Evolutionary conservation across 805 yeast species (phyloP), one percentile per base, ranked within the genome.

Genomic region (Kuraishia piskuri): DNA sequence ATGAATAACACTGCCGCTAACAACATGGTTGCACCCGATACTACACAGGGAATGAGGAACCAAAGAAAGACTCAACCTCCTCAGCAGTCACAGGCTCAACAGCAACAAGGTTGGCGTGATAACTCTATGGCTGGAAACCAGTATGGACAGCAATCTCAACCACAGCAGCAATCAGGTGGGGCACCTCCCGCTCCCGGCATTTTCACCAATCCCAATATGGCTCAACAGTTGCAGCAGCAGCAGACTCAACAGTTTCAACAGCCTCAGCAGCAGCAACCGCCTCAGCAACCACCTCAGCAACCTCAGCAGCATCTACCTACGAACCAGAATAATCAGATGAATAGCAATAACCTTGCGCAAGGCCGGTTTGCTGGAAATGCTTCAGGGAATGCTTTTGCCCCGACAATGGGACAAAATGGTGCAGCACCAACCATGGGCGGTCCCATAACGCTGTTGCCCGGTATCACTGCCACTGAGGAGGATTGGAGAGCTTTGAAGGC

Each of bases 401-500:
- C 62, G 56, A 40, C 61, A 54, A 50, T 62, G 56, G 22, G 63
- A 50, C 40, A 31, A n/a, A 31, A 31, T 10, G 40, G 40, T 31
- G 22, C 23, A 31, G 22, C 23, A 31, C 40, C 44, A 12, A n/a
- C n/a, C 17, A 14, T 31, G 3, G 24, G 46, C 19, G 55, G 45
- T 26, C 52, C 52, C 37, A 20, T 46, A 49, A 52, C 58, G 46
- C 50, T 51, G 50, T 50, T 57, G 44, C 62, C 67, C 7, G 72
- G 72, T 22, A 58, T 69, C 55, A 61, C 57, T 40, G 64, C 82
- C 63, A 71, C 85, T 21, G 87, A 78, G 46, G 89, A 80, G 57
- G 88, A 79, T 73, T 81, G 80, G 73, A 68, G 74, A 56, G 79
- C 74, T 54, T 75, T 90, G 56, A 78, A 83, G 55, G 77, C 76